Evolutionary conservation across 768 basidiomycete species (phyloP).

Genomic region (Phlegmacium glaucopus): DNA sequence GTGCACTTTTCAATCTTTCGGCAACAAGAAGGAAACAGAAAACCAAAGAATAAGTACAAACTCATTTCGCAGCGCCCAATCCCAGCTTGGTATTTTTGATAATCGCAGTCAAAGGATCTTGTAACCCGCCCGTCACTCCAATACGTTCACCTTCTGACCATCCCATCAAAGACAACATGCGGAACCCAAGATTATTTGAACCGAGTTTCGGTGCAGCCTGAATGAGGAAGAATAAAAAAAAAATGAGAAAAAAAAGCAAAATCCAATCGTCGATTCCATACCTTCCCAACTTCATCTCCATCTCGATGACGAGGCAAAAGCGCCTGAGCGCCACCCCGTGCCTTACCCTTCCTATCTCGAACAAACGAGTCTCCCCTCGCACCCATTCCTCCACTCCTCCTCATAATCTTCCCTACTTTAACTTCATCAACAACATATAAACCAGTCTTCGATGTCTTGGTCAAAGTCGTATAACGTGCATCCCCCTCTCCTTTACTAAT

Average conservation of each 20-base stretch:
- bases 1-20: too few relatives aligned
- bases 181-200: constrained; percentile 80
- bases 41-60: not conserved
- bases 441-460: constrained; percentile 62
- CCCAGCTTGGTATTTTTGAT: constrained; percentile 87
- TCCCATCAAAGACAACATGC: constrained; percentile 86
- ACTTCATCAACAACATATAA: constrained; percentile 53
- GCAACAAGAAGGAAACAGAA: too few relatives aligned
- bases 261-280: constrained; percentile 22
- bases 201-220: constrained; percentile 82
- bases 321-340: constrained; percentile 11
- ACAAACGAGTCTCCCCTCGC: constrained; percentile 33
- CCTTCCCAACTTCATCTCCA: constrained; percentile 87
- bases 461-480: constrained; percentile 74
- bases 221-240: constrained; percentile 1
- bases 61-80: constrained; percentile 58
- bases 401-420: constrained; percentile 47
- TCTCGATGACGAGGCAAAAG: constrained; percentile 58
- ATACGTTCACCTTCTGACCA: constrained; percentile 84
- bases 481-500: constrained; percentile 68
- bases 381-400: constrained; percentile 34
- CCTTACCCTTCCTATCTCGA: constrained; percentile 23
- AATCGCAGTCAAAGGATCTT: constrained; percentile 74
- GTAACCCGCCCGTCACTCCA: constrained; percentile 63
- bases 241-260: not conserved